Evolutionary conservation across 2,329 filamentous ascomycete genomes (phyloP), one percentile per base, ranked within the genome.

Genomic region (Mycosphaerelloides madeirae): DNA sequence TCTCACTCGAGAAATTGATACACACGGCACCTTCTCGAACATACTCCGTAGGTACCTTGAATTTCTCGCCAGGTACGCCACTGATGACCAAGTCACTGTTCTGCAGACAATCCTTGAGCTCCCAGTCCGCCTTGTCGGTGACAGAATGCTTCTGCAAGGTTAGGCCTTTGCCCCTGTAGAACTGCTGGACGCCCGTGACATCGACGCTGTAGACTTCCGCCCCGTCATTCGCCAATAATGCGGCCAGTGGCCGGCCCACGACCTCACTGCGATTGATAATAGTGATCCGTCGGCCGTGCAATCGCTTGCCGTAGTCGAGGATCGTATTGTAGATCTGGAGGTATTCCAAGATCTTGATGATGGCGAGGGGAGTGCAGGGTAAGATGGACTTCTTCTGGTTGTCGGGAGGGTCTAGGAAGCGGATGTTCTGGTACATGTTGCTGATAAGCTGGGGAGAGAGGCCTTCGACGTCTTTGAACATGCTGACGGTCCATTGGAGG

Each of bases 381-480:
- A 98, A 74, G 55, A 97, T 87, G 38, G 85, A 94, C 74, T 98
- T 97, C 67, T 87, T 86, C 46, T 74, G 76, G 66, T 88, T 86
- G 33, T 76, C 68, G 3, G 84, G 84, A 18, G 82, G 74, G 68
- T 98, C 93, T 44, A 98, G 77, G 73, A 90, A 97, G 54, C 93
- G 87, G 60, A 95, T 81, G 72, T 98, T 98, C 75, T 96, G 87
- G 72, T 97, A 98, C 90, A 98, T 96, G 78, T 98, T 98, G 79
- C 91, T 90, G 63, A 97, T 85, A 71, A 97, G 90, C 64, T 83
- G 84, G 69, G 96, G 91, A 58, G 85, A 88, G 46, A 98, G 80
- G 29, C 93, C 93, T 69, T 98, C 93, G 55, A 98, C 91, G 62
- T 98, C 93, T 70, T 98, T 97, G 67, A 79, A 72, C 33, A 95